Evolutionary conservation across 1,139 yeast genomes (phyloP), one percentile per base, ranked within the genome.

Genomic region (Debaryomyces singareniensis): DNA sequence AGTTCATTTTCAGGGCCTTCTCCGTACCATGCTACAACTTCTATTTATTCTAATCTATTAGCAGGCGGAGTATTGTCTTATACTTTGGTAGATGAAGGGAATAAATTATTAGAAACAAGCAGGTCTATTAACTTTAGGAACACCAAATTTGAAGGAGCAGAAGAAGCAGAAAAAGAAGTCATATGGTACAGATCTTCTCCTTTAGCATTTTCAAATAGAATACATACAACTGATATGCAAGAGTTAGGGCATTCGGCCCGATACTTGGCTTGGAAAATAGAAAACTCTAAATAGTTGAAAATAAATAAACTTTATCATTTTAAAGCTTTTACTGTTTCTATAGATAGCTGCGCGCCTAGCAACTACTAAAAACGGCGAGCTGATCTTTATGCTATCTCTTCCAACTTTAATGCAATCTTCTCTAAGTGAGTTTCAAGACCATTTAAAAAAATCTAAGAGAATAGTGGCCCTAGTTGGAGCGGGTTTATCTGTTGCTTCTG

Each of bases 161-260:
- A 46, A 27, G 40, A 31, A 18, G 35, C 15, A 61, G 60, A 21
- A 79, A 80, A 61, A 18, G 82, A 80, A 33, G 60, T 81, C 24
- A 57, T 84, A 13, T 87, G 95, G 89, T 85, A 79, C 54, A 70
- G 85, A 38, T 75, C 91, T 2, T 87, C 95, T 5, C 94, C 95
- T 9, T 60, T 80, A 6, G 61, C 68, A 31, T 56, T 78, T 12
- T 57, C 71, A 2, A 74, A 70, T 44, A 62, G 82, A 37, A 56
- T 78, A 32, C 42, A 59, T 13, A 48, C 55, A 32, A 39, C 45
- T 29, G 39, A 40, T 29, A 43, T 42, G n/a, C 35, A 44, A 32
- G 51, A 53, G 27, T 51, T 78, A 29, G 89, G 89, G 2, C 89
- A 81, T 46, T 71, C 81, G 31, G 83, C 85, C 2, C 67, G 67